Evolutionary conservation across 2,329 filamentous ascomycete species (phyloP), one percentile per base, ranked within the genome.

Genomic region (Ophiosphaerella korrae): DNA sequence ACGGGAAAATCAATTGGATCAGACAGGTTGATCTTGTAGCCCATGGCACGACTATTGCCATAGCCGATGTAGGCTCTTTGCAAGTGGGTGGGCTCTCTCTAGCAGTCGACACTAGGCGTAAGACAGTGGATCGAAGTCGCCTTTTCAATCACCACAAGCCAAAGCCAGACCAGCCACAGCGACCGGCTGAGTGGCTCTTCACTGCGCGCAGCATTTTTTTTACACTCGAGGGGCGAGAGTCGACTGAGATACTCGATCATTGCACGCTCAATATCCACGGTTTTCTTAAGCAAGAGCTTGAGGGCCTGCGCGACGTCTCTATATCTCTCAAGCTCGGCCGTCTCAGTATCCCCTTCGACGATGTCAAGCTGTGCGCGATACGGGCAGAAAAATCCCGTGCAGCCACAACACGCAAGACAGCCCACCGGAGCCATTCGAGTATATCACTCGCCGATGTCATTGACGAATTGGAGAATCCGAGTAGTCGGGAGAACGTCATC

Each of bases 121-220:
- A 96, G 75, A 93, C 92, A 75, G 90, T 96, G 26, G 92, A 97
- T 68, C 85, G 92, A 47, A 91, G 90, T 52, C 88, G 92, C 38
- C 87, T 96, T 64, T 96, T 96, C 74, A 88, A 92, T 62, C 90
- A 91, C 67, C 69, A 72, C 50, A 72, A 71, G 52, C 63, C 63
- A 3, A 67, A 63, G 39, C 62, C 62, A 7, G 63, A 66, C 83
- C 88, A 73, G 86, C 86, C 67, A 80, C 86, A 58, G 80, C 84
- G 58, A 40, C 92, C 94, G 34, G 93, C 92, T 1, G 95, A 99
- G 78, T 99, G 95, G 93, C 93, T 95, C 57, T 82, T 96, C 64
- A 88, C 88, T 7, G 75, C 93, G 44, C 86, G 90, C 53, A 97
- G 92, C 73, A 83, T 97, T 40, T 80, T 97, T 6, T 95, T 99